Percentiles rank a stretch among this genome's conserved stretches.
phyloP scores from a whole-genome alignment of 805 yeast species.

The Ogataea minuta region DNA sequence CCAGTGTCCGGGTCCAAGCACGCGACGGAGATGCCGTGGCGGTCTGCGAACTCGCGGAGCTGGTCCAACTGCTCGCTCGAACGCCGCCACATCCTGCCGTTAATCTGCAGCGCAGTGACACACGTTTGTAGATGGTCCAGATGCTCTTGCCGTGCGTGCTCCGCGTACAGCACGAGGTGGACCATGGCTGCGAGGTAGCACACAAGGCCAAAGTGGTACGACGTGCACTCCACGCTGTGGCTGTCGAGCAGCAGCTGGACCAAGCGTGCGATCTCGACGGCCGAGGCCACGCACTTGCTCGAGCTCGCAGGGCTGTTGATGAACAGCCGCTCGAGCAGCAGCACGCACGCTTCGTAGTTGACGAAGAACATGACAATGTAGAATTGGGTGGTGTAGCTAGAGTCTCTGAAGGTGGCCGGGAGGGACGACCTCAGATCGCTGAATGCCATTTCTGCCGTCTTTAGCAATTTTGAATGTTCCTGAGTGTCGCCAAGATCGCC shows the following conservation, averaged over 20 bases:
- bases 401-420: constrained; percentile 18
- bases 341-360: constrained; percentile 23
- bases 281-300: constrained; percentile 20
- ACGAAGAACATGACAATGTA: constrained; percentile 25
- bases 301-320: constrained; percentile 18
- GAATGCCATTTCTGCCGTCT: constrained; percentile 26
- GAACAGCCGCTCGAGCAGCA: constrained; percentile 26
- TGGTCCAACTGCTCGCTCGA: neutral
- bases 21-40: constrained; percentile 1
- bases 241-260: constrained; percentile 2
- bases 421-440: constrained; percentile 25
- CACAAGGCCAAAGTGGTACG: constrained; percentile 16
- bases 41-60: constrained; percentile 2
- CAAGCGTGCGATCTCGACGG: constrained; percentile 16
- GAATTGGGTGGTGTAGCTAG: constrained; percentile 4
- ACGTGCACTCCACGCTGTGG: neutral
- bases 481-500: constrained; percentile 36
- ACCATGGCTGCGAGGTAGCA: constrained; percentile 17
- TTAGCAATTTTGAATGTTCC: constrained; percentile 25
- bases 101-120: constrained; percentile 11
- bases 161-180: constrained; percentile 11
- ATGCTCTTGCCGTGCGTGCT: constrained; percentile 1
- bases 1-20: neutral
- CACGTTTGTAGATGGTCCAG: constrained; percentile 11
- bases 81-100: constrained; percentile 15